These are phyloP conservation scores for Mycena vitilis DNA, from an alignment of 768 basidiomycete species.

Conservation along the genomic window DNA sequence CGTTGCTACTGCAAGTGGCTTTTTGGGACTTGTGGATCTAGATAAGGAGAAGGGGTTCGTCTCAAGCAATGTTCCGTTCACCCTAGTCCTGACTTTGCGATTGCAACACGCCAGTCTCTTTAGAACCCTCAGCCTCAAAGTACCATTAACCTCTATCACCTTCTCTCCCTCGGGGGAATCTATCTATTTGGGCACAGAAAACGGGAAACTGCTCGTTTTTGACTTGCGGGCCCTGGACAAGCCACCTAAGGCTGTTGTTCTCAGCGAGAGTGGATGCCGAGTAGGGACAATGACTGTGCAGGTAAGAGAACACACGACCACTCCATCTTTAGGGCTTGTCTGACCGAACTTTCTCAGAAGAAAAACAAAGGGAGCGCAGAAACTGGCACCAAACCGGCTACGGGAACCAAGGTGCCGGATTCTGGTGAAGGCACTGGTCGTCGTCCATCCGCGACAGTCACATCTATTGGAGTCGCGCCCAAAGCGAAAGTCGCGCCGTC, in stretches of 20 bases:
- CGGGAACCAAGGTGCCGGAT: conserved; percentile 31
- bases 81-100: conserved; percentile 5
- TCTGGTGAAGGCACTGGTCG: conserved; percentile 18
- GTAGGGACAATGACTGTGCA: conserved; percentile 70
- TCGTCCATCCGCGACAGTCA: conserved; percentile 7
- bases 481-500: conserved; percentile 19
- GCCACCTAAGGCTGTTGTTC: conserved; percentile 63
- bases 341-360: conserved; percentile 32
- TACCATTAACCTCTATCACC: conserved; percentile 65
- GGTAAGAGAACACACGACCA: conserved; percentile 48
- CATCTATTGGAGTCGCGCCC: background rate
- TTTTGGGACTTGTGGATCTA: conserved; percentile 71
- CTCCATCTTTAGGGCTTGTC: background rate
- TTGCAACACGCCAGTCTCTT: conserved; percentile 58
- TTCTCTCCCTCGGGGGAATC: conserved; percentile 79
- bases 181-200: conserved; percentile 73
- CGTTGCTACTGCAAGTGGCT: conserved; percentile 64
- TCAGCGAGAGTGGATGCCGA: conserved; percentile 60
- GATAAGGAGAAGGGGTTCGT: conserved; percentile 80
- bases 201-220: conserved; percentile 71
- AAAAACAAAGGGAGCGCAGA: conserved; percentile 38
- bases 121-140: conserved; percentile 66
- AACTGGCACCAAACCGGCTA: conserved; percentile 30
- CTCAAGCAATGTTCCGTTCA: background rate
- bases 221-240: conserved; percentile 77